Conservation (phyloP, 352 stramenopile species). For the Pythium folliculosum region DNA sequence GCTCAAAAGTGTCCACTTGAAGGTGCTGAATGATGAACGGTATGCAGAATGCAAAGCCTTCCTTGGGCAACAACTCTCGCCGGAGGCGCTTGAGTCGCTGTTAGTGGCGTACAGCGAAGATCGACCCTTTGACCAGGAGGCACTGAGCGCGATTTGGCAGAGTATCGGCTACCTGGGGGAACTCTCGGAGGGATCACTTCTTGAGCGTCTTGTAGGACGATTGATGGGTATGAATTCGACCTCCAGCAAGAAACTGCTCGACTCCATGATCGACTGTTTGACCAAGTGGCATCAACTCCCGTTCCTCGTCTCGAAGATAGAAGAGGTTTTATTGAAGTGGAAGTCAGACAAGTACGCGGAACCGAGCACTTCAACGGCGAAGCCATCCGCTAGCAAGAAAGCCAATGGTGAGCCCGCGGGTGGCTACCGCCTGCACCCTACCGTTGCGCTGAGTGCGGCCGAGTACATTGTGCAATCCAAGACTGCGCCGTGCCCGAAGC, state of each 20-base stretch:
- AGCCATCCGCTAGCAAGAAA: slow-evolving; percentile 41
- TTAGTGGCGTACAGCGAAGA: slow-evolving; percentile 67
- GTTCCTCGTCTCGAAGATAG: slow-evolving; percentile 63
- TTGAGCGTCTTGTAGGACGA: slow-evolving; percentile 62
- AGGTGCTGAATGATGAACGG: slow-evolving; percentile 65
- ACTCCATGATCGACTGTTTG: slow-evolving; percentile 79
- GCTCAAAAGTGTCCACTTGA: slow-evolving; percentile 71
- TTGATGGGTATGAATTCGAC: slow-evolving; percentile 78
- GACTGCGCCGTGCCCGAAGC: slow-evolving; percentile 46
- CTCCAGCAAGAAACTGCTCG: slow-evolving; percentile 71
- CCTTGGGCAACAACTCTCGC: slow-evolving; percentile 61
- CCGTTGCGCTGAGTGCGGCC: slow-evolving; percentile 59
- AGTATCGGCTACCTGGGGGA: slow-evolving; percentile 71
- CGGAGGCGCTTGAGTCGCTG: slow-evolving; percentile 62
- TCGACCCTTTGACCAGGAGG: slow-evolving; percentile 64
- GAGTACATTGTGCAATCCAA: slow-evolving; percentile 67
- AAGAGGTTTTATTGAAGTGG: slow-evolving; percentile 61
- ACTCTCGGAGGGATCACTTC: slow-evolving; percentile 51
- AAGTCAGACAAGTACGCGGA: slow-evolving; percentile 46
- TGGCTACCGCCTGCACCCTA: slow-evolving; percentile 47
- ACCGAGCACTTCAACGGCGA: not conserved
- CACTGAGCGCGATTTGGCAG: slow-evolving; percentile 73
- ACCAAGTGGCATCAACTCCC: slow-evolving; percentile 74
- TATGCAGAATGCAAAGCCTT: slow-evolving; percentile 80
- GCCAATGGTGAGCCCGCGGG: slow-evolving; percentile 22